A percentile compares a stretch with the other conserved stretches of the same genome.
phyloP scores from a whole-genome alignment of 331 rosid species.

The Ulmus americana region DNA sequence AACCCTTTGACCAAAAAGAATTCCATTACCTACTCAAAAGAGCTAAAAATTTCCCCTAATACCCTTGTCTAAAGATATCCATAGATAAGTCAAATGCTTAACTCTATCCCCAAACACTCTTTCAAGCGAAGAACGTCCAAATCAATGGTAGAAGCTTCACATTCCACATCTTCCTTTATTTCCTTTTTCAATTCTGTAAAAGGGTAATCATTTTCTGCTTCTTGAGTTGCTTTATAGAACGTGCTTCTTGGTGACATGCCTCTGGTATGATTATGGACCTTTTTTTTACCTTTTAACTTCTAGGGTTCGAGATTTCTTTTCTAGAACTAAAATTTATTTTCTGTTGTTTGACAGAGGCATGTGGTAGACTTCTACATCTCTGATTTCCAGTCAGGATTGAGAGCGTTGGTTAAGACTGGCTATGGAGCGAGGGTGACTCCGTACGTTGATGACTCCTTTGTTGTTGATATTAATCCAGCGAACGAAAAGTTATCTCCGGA shows the following conservation, averaged over 20 bases:
- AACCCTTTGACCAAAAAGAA: too few species aligned
- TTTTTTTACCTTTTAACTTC: background rate
- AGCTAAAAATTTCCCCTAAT: too few species aligned
- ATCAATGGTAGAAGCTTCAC: too few species aligned
- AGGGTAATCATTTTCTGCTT: too few species aligned
- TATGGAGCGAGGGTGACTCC: slow-evolving; percentile 95
- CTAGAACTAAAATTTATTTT: slow-evolving; percentile 20
- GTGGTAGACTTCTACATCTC: slow-evolving; percentile 95
- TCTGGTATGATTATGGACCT: background rate
- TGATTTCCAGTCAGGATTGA: slow-evolving; percentile 94
- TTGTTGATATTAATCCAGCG: slow-evolving; percentile 69
- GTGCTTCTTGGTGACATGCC: background rate
- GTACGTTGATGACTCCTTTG: slow-evolving; percentile 77
- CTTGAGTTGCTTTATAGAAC: background rate
- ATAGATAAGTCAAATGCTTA: too few species aligned
- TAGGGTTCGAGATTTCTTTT: background rate
- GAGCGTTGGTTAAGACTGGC: slow-evolving; percentile 96
- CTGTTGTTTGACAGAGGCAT: slow-evolving; percentile 61
- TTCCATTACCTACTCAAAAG: too few species aligned
- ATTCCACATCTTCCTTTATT: too few species aligned
- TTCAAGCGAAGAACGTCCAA: too few species aligned
- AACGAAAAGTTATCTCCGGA: slow-evolving; percentile 88
- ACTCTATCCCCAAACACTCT: too few species aligned
- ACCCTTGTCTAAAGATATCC: too few species aligned
- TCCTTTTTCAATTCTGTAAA: too few species aligned